These are phyloP conservation scores for Aegilops tauschii DNA, from an alignment of 176 grass and related monocot genomes.

Conservation along the genomic window DNA sequence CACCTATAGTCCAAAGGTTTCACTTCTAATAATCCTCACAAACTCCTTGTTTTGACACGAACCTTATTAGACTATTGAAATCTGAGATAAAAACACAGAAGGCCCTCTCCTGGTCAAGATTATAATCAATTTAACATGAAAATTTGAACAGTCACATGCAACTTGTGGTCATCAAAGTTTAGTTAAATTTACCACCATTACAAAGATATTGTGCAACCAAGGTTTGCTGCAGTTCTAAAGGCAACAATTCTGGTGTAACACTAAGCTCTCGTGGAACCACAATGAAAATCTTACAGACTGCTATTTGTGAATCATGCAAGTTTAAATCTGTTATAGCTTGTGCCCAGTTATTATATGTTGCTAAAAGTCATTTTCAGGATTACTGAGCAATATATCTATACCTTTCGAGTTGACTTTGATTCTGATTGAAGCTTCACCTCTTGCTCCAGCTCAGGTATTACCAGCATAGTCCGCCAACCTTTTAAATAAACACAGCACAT, in stretches of 20 bases:
- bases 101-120: background rate
- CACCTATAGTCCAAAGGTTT: background rate
- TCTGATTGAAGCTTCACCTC: conserved; percentile 83
- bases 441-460: conserved; percentile 88
- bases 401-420: conserved; percentile 72
- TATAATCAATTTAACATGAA: background rate
- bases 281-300: background rate
- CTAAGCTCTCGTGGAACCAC: background rate
- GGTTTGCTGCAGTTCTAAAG: background rate
- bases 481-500: conserved; percentile 18
- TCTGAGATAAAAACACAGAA: background rate
- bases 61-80: background rate
- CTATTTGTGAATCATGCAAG: background rate
- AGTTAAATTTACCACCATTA: background rate
- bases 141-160: background rate
- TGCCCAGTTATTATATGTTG: background rate
- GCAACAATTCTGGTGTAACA: background rate
- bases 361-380: background rate
- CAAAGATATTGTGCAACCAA: background rate
- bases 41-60: background rate
- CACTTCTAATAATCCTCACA: background rate
- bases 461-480: conserved; percentile 98
- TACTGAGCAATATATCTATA: conserved; percentile 29
- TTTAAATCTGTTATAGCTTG: background rate
- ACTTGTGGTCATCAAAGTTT: background rate